A percentile compares a stretch with the other conserved stretches of the same genome.
These are phyloP conservation scores for Trichophyton simii DNA, from an alignment of 2,329 filamentous ascomycete species.

Conservation along the genomic window DNA sequence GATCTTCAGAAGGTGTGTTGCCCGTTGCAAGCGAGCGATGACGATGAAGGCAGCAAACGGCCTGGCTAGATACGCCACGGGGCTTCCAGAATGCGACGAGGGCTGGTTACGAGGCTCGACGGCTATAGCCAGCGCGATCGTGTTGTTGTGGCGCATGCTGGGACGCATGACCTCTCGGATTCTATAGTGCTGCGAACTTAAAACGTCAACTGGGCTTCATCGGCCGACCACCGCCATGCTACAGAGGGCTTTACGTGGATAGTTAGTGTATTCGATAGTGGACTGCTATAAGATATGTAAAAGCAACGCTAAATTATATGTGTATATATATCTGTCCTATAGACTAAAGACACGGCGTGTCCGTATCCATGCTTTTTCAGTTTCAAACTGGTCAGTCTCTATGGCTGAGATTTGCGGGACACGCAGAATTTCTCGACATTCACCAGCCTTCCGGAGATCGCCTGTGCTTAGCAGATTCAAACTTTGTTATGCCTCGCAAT, in stretches of 20 bases:
- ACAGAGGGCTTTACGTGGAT: neutral
- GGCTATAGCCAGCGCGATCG: neutral
- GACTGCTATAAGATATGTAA: neutral
- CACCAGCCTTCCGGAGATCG: neutral
- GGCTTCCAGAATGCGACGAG: neutral
- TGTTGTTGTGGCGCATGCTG: neutral
- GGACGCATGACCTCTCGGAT: neutral
- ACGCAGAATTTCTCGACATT: neutral
- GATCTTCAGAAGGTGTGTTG: neutral
- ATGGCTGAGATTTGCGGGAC: neutral
- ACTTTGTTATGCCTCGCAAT: conserved; percentile 35
- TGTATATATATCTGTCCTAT: neutral
- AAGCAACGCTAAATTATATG: neutral
- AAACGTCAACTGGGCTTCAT: neutral
- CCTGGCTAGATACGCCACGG: neutral
- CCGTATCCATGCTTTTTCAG: neutral
- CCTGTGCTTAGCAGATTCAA: neutral
- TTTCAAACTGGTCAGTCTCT: neutral
- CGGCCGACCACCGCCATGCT: neutral
- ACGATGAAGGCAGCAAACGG: neutral
- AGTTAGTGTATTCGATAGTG: neutral
- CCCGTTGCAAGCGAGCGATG: neutral
- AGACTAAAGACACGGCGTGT: neutral
- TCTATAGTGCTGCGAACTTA: no score
- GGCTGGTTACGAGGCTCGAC: neutral